A percentile compares a stretch with the other conserved stretches of the same genome.
Evolutionary conservation across 2,329 filamentous ascomycete genomes (phyloP).

Genomic region (Fusarium protoensiforme): DNA sequence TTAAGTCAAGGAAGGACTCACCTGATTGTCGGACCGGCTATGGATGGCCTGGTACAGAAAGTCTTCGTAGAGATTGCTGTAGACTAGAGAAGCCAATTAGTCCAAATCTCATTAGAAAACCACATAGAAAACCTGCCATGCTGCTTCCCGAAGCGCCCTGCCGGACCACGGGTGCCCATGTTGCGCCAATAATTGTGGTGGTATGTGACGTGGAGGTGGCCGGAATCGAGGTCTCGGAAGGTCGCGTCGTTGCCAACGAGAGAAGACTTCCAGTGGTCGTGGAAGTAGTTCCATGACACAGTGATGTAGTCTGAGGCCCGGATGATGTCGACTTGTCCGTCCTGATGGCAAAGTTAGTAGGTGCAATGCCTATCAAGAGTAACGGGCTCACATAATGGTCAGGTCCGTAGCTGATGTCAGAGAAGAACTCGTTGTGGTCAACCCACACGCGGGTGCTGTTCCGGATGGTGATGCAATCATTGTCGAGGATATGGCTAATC

Average conservation of each 20-base stretch:
- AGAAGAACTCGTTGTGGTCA: conserved; percentile 60
- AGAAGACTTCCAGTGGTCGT: conserved; percentile 60
- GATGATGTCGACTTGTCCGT: conserved; percentile 59
- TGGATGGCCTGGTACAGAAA: conserved; percentile 61
- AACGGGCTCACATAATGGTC: conserved; percentile 47
- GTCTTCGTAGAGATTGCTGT: conserved; percentile 61
- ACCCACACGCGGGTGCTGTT: conserved; percentile 59
- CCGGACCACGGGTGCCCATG: conserved; percentile 58
- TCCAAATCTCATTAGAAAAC: neutral
- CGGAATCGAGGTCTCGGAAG: conserved; percentile 54
- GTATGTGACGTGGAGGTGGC: conserved; percentile 59
- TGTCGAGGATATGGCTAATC: conserved; percentile 50
- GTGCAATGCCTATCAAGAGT: accelerated
- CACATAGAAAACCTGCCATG: conserved; percentile 40
- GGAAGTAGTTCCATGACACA: conserved; percentile 61
- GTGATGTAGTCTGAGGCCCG: conserved; percentile 58
- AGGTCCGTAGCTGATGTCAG: conserved; percentile 52
- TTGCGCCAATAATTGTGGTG: conserved; percentile 62
- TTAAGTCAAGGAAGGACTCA: accelerated
- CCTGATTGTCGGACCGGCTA: conserved; percentile 57
- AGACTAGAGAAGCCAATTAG: conserved; percentile 42
- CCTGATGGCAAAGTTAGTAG: conserved; percentile 35
- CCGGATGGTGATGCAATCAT: conserved; percentile 57
- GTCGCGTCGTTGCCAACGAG: conserved; percentile 55
- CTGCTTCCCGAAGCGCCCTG: conserved; percentile 60